These are phyloP conservation scores for Phytopythium chamaehyphon DNA, from an alignment of 352 stramenopile species.

Conservation along the genomic window DNA sequence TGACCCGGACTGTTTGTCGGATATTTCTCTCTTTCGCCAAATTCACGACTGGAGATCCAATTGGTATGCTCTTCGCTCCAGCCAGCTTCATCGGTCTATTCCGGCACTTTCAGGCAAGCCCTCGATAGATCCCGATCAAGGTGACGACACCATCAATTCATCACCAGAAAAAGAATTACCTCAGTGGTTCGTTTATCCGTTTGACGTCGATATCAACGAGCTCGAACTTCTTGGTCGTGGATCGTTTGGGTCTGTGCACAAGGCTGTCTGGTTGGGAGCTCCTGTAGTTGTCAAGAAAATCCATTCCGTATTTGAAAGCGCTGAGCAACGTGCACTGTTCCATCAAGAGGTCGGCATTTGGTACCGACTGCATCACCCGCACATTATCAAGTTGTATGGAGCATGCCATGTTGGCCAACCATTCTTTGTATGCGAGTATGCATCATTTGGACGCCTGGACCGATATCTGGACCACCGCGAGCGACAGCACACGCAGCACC, in stretches of 20 bases:
- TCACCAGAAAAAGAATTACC: not conserved
- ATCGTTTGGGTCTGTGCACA: slow-evolving; percentile 2
- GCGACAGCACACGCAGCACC: not conserved
- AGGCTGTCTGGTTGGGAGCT: slow-evolving; percentile 6
- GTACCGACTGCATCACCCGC: slow-evolving; percentile 17
- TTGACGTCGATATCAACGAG: slow-evolving; percentile 3
- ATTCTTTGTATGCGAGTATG: slow-evolving; percentile 18
- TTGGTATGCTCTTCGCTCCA: slow-evolving; percentile 1
- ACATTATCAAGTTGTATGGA: not conserved
- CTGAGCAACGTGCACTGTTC: slow-evolving; percentile 4
- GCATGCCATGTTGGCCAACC: slow-evolving; percentile 22
- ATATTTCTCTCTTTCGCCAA: not conserved
- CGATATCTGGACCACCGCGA: slow-evolving; percentile 12
- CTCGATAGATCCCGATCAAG: not conserved
- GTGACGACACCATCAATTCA: not conserved
- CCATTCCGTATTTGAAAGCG: not conserved
- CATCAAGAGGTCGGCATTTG: slow-evolving; percentile 26
- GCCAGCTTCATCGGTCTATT: not conserved
- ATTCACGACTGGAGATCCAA: slow-evolving; percentile 1
- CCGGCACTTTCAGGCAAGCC: not conserved
- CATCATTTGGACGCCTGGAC: slow-evolving; percentile 9
- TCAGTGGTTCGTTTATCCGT: not conserved
- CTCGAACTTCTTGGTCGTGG: slow-evolving; percentile 1
- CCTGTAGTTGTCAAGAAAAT: slow-evolving; percentile 14
- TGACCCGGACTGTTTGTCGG: not conserved